Percentiles rank a stretch among this genome's conserved stretches.
These are phyloP conservation scores for Prinsepia uniflora DNA, from an alignment of 306 rosid species.

Conservation along the genomic window DNA sequence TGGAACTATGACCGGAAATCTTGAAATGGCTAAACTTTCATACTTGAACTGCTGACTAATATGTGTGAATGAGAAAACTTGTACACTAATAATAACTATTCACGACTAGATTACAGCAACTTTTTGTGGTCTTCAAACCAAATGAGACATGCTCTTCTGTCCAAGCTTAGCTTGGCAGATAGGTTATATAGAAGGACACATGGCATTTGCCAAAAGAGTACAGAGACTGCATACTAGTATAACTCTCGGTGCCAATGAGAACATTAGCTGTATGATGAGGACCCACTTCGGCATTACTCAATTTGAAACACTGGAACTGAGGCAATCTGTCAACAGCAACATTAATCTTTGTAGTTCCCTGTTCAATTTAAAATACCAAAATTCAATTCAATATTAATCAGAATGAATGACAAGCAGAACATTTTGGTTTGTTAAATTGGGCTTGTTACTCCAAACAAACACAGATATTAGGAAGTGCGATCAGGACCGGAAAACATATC, in stretches of 20 bases:
- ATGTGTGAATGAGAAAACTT: background rate
- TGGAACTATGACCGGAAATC: background rate
- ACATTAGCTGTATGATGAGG: slow-evolving; percentile 85
- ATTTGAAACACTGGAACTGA: slow-evolving; percentile 62
- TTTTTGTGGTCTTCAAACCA: background rate
- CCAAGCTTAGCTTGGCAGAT: background rate
- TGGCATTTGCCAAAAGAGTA: background rate
- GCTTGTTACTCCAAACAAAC: too few species aligned
- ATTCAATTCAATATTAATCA: background rate
- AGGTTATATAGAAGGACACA: background rate
- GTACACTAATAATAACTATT: background rate
- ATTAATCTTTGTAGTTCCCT: slow-evolving; percentile 92
- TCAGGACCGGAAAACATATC: too few species aligned
- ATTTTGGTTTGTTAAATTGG: background rate
- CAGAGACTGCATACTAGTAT: background rate
- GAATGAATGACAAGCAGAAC: slow-evolving; percentile 2
- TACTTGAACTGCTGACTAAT: background rate
- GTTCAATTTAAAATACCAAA: background rate
- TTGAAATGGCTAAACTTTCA: background rate
- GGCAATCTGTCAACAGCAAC: slow-evolving; percentile 85
- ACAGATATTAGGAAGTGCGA: too few species aligned
- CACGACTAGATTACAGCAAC: background rate
- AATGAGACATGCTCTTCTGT: background rate
- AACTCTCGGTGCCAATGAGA: slow-evolving; percentile 94
- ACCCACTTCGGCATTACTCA: slow-evolving; percentile 50